A percentile compares a stretch with the other conserved stretches of the same genome.
phyloP scores from a whole-genome alignment of 306 rosid genomes.

The Fagus crenata region DNA sequence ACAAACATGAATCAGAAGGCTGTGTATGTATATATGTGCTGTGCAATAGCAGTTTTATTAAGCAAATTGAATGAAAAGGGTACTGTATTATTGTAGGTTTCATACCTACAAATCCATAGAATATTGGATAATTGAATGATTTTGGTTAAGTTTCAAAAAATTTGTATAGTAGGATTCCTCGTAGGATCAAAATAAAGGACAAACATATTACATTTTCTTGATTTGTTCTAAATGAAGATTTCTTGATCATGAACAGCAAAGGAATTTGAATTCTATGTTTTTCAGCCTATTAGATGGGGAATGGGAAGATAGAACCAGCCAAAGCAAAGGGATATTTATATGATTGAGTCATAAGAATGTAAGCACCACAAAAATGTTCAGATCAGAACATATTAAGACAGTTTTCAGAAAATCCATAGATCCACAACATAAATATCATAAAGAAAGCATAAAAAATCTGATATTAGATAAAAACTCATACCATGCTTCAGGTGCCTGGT shows the following conservation, averaged over 20 bases:
- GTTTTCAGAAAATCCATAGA: neutral
- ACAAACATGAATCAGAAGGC: neutral
- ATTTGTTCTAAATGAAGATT: neutral
- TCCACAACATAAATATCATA: neutral
- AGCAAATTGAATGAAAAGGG: no score
- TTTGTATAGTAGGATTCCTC: no score
- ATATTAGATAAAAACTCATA: conserved; percentile 17
- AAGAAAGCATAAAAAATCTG: neutral
- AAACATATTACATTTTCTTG: neutral
- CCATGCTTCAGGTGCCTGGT: conserved; percentile 76
- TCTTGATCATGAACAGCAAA: neutral
- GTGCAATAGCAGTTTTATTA: no score
- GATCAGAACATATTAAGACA: conserved; percentile 7
- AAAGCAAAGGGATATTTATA: neutral
- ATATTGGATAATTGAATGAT: neutral
- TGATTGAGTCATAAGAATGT: neutral
- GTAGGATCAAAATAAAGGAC: no score
- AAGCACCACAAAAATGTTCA: neutral
- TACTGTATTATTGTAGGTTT: neutral
- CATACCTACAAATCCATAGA: neutral
- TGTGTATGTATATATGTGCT: neutral
- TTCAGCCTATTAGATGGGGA: neutral
- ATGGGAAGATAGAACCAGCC: neutral
- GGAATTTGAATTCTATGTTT: neutral
- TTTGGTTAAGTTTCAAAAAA: no score